These are phyloP conservation scores for Yamadazyma insecticola DNA, from an alignment of 805 yeast species.

Conservation along the genomic window DNA sequence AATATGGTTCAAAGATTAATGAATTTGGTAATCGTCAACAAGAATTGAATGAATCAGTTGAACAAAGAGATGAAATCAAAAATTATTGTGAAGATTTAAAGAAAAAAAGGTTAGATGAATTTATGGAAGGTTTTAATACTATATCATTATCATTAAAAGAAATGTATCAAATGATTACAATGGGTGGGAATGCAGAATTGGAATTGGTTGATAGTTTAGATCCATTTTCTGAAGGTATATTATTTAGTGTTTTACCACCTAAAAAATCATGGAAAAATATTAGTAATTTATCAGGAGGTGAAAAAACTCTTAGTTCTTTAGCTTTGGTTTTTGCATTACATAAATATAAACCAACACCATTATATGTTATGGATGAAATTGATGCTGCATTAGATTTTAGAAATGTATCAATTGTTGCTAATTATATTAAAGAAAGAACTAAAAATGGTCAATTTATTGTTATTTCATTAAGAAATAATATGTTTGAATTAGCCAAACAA, in stretches of 20 bases:
- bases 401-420: constrained; percentile 96
- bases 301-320: constrained; percentile 88
- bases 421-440: constrained; percentile 92
- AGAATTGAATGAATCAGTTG: constrained; percentile 67
- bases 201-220: constrained; percentile 93
- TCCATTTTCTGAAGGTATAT: constrained; percentile 96
- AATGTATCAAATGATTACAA: constrained; percentile 97
- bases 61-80: constrained; percentile 59
- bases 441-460: constrained; percentile 96
- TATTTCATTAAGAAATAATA: constrained; percentile 89
- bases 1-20: constrained; percentile 61
- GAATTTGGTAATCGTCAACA: constrained; percentile 62
- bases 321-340: constrained; percentile 96
- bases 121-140: constrained; percentile 85
- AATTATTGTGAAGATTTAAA: constrained; percentile 62
- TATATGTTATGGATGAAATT: constrained; percentile 98
- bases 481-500: constrained; percentile 95
- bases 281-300: constrained; percentile 95
- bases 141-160: constrained; percentile 88
- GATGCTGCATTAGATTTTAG: constrained; percentile 98
- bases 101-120: constrained; percentile 74
- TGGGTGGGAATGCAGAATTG: constrained; percentile 98
- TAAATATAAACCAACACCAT: constrained; percentile 92
- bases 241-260: constrained; percentile 98
- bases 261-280: constrained; percentile 97